phyloP scores from a whole-genome alignment of 2,329 filamentous ascomycete species.

The Dothideomycetes sp. region DNA sequence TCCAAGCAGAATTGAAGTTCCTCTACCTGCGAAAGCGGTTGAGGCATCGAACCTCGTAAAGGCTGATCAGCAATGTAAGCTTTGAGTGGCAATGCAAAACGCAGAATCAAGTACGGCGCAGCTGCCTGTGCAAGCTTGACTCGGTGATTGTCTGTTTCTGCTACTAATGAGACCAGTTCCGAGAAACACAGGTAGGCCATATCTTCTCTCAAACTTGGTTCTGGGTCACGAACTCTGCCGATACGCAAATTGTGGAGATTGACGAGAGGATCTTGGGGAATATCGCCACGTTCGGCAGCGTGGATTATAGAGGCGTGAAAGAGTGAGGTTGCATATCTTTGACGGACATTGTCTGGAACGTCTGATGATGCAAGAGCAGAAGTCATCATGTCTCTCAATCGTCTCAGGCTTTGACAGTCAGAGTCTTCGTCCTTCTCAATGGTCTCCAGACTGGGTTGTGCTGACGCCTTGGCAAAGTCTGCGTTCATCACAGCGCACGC shows the following conservation, averaged over 20 bases:
- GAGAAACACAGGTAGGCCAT: slow-evolving; percentile 77
- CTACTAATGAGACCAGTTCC: slow-evolving; percentile 49
- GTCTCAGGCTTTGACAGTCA: slow-evolving; percentile 66
- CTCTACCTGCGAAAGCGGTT: slow-evolving; percentile 68
- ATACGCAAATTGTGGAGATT: slow-evolving; percentile 55
- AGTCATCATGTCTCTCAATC: slow-evolving; percentile 62
- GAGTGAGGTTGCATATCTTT: slow-evolving; percentile 62
- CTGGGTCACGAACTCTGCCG: slow-evolving; percentile 62
- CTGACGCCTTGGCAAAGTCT: slow-evolving; percentile 48
- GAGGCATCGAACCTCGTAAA: slow-evolving; percentile 77
- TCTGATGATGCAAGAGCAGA: slow-evolving; percentile 58
- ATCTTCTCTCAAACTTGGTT: slow-evolving; percentile 54
- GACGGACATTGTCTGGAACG: slow-evolving; percentile 59
- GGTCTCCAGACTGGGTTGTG: slow-evolving; percentile 26
- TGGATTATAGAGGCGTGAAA: slow-evolving; percentile 80
- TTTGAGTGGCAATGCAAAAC: slow-evolving; percentile 70
- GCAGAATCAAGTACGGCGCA: slow-evolving; percentile 72
- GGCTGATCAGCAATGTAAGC: slow-evolving; percentile 87
- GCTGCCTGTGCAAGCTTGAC: slow-evolving; percentile 62
- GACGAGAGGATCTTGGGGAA: slow-evolving; percentile 46
- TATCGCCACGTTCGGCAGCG: slow-evolving; percentile 52
- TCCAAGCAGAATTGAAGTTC: slow-evolving; percentile 67
- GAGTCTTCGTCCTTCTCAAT: slow-evolving; percentile 66
- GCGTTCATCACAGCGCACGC: slow-evolving; percentile 61
- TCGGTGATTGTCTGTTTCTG: slow-evolving; percentile 30